These are phyloP conservation scores for Rubia tinctorum DNA, from an alignment of 305 asterid species.

Conservation along the genomic window DNA sequence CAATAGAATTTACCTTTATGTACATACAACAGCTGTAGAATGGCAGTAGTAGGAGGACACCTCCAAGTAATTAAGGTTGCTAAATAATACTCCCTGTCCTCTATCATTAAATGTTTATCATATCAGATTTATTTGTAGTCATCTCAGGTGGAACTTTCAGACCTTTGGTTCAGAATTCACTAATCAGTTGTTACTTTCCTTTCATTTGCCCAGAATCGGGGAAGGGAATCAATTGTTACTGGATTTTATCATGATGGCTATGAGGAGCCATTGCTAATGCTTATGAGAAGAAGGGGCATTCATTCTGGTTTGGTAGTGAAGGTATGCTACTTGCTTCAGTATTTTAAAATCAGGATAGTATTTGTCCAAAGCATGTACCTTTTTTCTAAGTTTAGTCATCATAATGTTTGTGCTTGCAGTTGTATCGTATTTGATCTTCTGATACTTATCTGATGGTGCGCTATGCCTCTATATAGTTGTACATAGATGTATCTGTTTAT, in stretches of 20 bases:
- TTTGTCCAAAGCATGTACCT: background rate
- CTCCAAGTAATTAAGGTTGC: background rate
- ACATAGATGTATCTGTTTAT: background rate
- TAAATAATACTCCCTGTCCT: background rate
- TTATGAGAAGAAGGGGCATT: constrained; percentile 95
- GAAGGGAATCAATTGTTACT: constrained; percentile 89
- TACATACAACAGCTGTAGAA: background rate
- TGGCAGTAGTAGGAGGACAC: background rate
- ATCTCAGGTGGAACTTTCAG: background rate
- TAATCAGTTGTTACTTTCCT: background rate
- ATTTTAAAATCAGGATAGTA: background rate
- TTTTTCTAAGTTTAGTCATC: background rate
- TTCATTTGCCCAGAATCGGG: constrained; percentile 44
- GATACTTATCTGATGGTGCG: background rate
- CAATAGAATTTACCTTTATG: background rate
- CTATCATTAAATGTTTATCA: background rate
- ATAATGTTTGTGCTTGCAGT: background rate
- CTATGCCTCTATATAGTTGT: background rate
- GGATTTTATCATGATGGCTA: constrained; percentile 96
- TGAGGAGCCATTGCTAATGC: constrained; percentile 93
- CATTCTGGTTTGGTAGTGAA: constrained; percentile 95
- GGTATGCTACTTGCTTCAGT: constrained; percentile 34
- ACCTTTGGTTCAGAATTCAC: background rate
- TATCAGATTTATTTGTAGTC: background rate
- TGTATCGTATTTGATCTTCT: background rate